These are phyloP conservation scores for Sphenostylis stenocarpa DNA, from an alignment of 306 rosid genomes.

Conservation along the genomic window DNA sequence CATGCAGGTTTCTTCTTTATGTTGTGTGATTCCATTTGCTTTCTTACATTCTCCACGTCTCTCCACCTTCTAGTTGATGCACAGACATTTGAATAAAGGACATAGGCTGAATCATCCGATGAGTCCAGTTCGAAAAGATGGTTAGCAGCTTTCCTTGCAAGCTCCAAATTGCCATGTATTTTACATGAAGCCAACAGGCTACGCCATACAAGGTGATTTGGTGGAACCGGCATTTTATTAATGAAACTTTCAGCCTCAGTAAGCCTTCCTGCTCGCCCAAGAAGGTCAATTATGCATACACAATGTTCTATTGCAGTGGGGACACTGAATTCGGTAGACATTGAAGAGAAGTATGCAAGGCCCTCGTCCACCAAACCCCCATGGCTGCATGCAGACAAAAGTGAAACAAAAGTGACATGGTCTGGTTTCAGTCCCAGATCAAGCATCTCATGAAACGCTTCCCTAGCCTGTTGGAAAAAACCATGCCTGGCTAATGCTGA, in stretches of 20 bases:
- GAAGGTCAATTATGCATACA: conserved; percentile 89
- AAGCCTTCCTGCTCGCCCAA: conserved; percentile 91
- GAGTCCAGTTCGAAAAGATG: conserved; percentile 67
- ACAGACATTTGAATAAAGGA: conserved; percentile 83
- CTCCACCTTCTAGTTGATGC: conserved; percentile 83
- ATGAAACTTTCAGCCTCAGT: conserved; percentile 73
- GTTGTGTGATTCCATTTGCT: conserved; percentile 60
- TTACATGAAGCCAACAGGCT: conserved; percentile 84
- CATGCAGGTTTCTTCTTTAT: conserved; percentile 85
- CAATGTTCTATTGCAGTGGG: conserved; percentile 78
- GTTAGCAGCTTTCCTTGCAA: conserved; percentile 72
- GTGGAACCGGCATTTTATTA: conserved; percentile 60
- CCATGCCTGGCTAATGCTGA: conserved; percentile 89
- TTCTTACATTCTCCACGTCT: conserved; percentile 76
- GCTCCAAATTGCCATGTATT: conserved; percentile 71
- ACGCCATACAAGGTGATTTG: conserved; percentile 82
- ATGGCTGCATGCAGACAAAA: conserved; percentile 90
- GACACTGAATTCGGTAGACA: conserved; percentile 63
- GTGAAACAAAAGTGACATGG: conserved; percentile 89
- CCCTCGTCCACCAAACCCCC: conserved; percentile 92
- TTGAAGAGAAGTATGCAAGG: conserved; percentile 66
- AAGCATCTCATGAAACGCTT: conserved; percentile 77
- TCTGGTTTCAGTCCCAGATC: conserved; percentile 67
- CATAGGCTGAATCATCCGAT: conserved; percentile 86
- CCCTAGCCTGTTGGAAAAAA: conserved; percentile 59